Base-by-base conservation (phyloP, 108 stramenopile species). In the Stephanodiscus triporus region DNA sequence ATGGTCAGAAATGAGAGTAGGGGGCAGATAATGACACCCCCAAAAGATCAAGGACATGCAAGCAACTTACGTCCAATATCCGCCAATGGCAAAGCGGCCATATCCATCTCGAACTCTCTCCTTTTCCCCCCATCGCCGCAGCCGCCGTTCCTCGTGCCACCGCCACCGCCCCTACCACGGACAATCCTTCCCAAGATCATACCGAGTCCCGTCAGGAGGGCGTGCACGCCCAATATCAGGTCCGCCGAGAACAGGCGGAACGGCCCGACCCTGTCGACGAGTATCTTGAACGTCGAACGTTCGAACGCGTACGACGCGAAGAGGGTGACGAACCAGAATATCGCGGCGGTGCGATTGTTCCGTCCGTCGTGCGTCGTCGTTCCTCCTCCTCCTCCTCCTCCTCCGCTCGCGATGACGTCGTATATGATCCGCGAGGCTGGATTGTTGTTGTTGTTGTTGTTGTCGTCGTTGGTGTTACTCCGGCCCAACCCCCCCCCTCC, bases 231-330 rank as follows among this genome's bases (percentile, higher is more conserved):
- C 58, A 88, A 66, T 20, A 95, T 82, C 67, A 89, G 65, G 45
- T 88, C 87, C 14, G 89, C 94, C 6, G 86, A 70, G 34, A 95
- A 83, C 19, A 95, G 55, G 38, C 94, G 85, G 68, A 92, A 95
- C 24, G 91, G 91, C 9, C 88, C 94, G n/a, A 89, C 78, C 17
- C 87, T 77, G 74, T 95, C 94, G 48, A 92, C 89, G 40, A 95
- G 45, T 11, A 92, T 16, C 68, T 95, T 92, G 74, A 91, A 95
- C 6, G 91, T 87, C 23, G 78, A 81, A 63, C 94, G 83, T 63
- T 95, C 94, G n/a, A 70, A 68, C 9, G 91, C 87, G 72, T 95
- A 95, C 10, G 85, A 81, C 19, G 59, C 61, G 17, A 89, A 87
- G 1, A 95, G 78, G 10, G 88, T 57, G 22, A 87, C 27, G 55